Evolutionary conservation across 1,284 basidiomycete genomes (phyloP).

Genomic region (Ganoderma boninense): DNA sequence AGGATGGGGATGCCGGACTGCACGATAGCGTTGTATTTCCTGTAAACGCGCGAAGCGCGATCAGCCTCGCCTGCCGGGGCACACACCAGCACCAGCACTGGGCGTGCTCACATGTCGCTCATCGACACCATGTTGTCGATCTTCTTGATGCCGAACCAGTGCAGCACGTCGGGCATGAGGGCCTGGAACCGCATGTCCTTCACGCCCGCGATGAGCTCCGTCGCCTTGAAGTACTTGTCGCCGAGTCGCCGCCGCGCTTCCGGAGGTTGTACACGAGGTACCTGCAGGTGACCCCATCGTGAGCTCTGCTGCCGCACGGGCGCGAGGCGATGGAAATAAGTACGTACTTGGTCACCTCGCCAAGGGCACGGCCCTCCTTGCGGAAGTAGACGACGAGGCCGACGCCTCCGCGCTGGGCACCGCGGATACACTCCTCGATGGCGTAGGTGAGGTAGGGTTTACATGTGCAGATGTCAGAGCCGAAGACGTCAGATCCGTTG

Average conservation of each 20-base stretch:
- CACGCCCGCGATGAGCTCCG: constrained; percentile 93
- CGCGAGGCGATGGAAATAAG: neutral
- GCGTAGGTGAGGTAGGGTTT: constrained; percentile 94
- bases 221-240: constrained; percentile 94
- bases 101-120: constrained; percentile 78
- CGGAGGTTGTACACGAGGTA: constrained; percentile 95
- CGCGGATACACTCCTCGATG: constrained; percentile 92
- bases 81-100: neutral
- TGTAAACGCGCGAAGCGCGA: constrained; percentile 37
- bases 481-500: constrained; percentile 89
- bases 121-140: constrained; percentile 93
- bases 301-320: neutral
- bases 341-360: constrained; percentile 88
- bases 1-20: constrained; percentile 87
- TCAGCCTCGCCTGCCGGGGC: neutral
- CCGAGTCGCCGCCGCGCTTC: constrained; percentile 93
- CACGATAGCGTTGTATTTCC: constrained; percentile 96
- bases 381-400: constrained; percentile 95
- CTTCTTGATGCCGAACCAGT: constrained; percentile 93
- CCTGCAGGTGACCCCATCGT: constrained; percentile 43
- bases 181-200: constrained; percentile 97
- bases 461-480: constrained; percentile 95
- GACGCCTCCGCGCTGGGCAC: constrained; percentile 89
- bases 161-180: constrained; percentile 95
- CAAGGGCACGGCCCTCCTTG: constrained; percentile 92